Evolutionary conservation across 805 yeast species (phyloP).

Genomic region (Saturnispora zaruensis): DNA sequence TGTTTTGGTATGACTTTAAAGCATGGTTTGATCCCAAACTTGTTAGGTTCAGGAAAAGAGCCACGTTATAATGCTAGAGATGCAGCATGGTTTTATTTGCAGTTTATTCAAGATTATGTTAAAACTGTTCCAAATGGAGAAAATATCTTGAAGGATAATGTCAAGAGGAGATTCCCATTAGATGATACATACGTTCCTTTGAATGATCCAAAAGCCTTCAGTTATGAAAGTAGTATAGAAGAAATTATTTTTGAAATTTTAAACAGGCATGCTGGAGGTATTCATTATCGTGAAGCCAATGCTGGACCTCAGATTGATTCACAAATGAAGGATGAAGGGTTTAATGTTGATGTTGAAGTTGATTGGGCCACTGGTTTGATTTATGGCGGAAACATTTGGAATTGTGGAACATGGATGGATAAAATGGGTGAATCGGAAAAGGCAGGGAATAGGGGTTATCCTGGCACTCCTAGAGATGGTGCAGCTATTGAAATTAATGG

Average conservation of each 20-base stretch:
- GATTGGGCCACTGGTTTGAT: constrained; percentile 88
- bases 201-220: constrained; percentile 69
- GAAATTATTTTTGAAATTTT: constrained; percentile 79
- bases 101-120: constrained; percentile 80
- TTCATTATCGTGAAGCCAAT: constrained; percentile 85
- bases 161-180: constrained; percentile 69
- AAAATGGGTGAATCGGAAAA: constrained; percentile 92
- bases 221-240: constrained; percentile 56
- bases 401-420: constrained; percentile 99
- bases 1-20: constrained; percentile 86
- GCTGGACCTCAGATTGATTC: constrained; percentile 85
- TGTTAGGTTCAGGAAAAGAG: constrained; percentile 85
- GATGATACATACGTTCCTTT: constrained; percentile 70
- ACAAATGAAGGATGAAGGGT: constrained; percentile 90
- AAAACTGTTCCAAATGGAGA: constrained; percentile 59
- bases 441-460: constrained; percentile 83
- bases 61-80: constrained; percentile 96
- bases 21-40: constrained; percentile 91
- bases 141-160: constrained; percentile 57
- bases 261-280: constrained; percentile 82
- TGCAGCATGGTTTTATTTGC: constrained; percentile 92
- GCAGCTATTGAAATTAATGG: constrained; percentile 93
- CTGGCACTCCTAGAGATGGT: constrained; percentile 97
- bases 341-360: constrained; percentile 68
- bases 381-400: constrained; percentile 84